phyloP scores from a whole-genome alignment of 2,329 filamentous ascomycete genomes.

The Pseudogymnoascus sp. region DNA sequence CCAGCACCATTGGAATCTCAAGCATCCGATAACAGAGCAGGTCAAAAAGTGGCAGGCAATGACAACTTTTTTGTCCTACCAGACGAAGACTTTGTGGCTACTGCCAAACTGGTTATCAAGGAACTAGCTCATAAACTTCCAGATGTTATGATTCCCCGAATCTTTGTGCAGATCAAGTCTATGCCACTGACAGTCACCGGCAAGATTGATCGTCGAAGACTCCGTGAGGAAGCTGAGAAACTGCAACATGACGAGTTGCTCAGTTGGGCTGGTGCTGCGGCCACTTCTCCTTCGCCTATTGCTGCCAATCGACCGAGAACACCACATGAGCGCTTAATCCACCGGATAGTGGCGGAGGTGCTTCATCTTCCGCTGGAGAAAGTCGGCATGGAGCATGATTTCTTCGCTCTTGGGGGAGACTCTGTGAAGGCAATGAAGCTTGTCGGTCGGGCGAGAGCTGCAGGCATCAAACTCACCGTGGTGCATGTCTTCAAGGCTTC shows the following conservation, averaged over 20 bases:
- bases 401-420: slow-evolving; percentile 30
- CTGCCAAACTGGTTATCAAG: background rate
- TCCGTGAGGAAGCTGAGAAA: slow-evolving; percentile 17
- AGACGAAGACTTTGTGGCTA: background rate
- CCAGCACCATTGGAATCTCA: background rate
- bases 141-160: slow-evolving; percentile 29
- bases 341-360: slow-evolving; percentile 6
- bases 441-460: slow-evolving; percentile 30
- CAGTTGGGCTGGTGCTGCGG: background rate
- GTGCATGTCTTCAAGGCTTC: background rate
- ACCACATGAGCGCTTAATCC: background rate
- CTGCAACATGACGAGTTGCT: background rate
- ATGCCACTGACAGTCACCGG: slow-evolving; percentile 24
- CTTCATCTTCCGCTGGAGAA: slow-evolving; percentile 13
- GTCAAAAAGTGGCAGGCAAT: background rate
- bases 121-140: slow-evolving; percentile 26
- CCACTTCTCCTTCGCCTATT: background rate
- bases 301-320: background rate
- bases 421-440: slow-evolving; percentile 34
- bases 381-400: slow-evolving; percentile 13
- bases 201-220: slow-evolving; percentile 28
- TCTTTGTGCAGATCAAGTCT: slow-evolving; percentile 23
- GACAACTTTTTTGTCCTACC: background rate
- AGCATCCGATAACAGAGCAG: background rate
- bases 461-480: slow-evolving; percentile 3